Evolutionary conservation across 768 basidiomycete species (phyloP).

Genomic region (Leccinum rimulosum): DNA sequence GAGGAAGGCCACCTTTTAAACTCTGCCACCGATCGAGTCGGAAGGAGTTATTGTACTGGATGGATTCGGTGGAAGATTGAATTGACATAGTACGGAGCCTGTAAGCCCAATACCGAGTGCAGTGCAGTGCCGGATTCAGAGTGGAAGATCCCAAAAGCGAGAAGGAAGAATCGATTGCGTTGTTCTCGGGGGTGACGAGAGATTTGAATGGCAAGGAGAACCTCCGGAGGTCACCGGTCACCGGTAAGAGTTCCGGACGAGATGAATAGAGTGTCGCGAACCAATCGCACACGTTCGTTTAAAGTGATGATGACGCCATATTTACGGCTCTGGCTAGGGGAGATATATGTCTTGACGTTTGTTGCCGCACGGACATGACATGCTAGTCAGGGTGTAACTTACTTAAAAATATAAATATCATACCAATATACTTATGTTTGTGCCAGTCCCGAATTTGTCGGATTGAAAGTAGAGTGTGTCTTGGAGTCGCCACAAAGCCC

Average conservation of each 20-base stretch:
- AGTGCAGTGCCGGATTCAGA: neutral
- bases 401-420: neutral
- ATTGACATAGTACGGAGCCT: neutral
- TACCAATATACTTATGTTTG: neutral
- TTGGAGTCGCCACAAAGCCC: neutral
- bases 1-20: neutral
- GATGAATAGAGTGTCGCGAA: neutral
- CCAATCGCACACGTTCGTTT: neutral
- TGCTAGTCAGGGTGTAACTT: too few relatives aligned
- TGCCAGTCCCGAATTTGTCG: neutral
- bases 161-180: neutral
- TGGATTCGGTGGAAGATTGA: neutral
- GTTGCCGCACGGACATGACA: neutral
- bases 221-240: neutral
- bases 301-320: conserved; percentile 2
- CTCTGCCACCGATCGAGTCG: neutral
- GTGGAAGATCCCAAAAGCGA: neutral
- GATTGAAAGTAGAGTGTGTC: neutral
- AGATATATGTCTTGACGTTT: neutral
- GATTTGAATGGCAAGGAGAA: neutral
- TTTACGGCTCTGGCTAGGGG: neutral
- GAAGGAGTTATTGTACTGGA: neutral
- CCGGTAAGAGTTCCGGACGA: neutral
- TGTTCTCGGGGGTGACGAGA: neutral
- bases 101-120: neutral